Base-by-base conservation (phyloP, 116 monocot genomes). In the Papilionanthe hybrid region DNA sequence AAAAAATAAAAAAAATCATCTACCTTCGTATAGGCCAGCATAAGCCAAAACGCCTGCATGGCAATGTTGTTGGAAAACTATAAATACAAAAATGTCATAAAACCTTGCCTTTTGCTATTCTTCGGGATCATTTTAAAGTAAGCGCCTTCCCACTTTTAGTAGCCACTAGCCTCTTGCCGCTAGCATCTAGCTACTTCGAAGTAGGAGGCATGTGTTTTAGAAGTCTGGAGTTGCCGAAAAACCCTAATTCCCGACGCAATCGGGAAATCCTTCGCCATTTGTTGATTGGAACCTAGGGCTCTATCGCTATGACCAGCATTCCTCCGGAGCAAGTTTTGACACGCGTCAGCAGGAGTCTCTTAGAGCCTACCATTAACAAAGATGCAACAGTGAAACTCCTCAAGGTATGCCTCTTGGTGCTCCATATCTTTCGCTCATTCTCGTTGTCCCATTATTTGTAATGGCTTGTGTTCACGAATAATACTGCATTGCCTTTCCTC, bases 331-430 rank as follows among this genome's bases (percentile, higher is more conserved):
- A 67, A 77, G 82, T 78, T 28, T 79, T 89, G 25, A 15, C 75
- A 68, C 77, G 83, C 42, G 84, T 95, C 56, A 90, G 87, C n/a
- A 86, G 80, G 79, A 68, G 65, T 55, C 92, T 95, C 80, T 75
- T 85, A 32, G 87, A 84, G 41, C 75, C 85, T 50, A 87, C 86
- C 56, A 88, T 89, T 43, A 86, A 78, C 85, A 95, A 95, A 84
- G 89, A 92, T 71, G 73, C 84, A 73, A 79, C 89, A 4, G 86
- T 95, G 29, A 92, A 95, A 85, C 87, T 89, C 9, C 92, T 95
- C 50, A 95, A 92, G 95, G 95, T 89, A 56, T 58, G 37, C 50
- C 42, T 0, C 18, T 37, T 9, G 75, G 50, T 47, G 20, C 11
- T n/a, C 20, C 65, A 73, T 72, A 48, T 65, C 29, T 18, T 67